Base-by-base conservation (phyloP, 441 rosid genomes). In the Populus hybrid region DNA sequence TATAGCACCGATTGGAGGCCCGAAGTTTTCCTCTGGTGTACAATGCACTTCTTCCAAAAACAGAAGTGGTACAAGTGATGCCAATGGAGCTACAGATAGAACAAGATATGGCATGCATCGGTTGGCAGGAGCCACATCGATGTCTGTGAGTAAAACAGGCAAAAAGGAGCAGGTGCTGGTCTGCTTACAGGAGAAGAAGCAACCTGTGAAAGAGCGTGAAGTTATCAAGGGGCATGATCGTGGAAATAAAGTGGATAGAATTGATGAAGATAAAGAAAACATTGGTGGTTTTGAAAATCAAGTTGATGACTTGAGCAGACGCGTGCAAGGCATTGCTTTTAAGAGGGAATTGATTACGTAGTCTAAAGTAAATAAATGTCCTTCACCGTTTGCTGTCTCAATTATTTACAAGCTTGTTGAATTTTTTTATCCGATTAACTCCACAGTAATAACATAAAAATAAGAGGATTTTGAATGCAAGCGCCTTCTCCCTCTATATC, bases 221-320 rank as follows among this genome's bases (percentile, higher is more conserved):
- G 34, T 26, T 46, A 12, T 11, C 10, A 73, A 10, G 26, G n/a
- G 4, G 28, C 65, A 30, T 4, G 23, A 30, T 28, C 54, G 59
- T 50, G 72, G 67, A 57, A 72, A 78, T 21, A 24, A 46, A 23
- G 35, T 38, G 70, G 38, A 20, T 8, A 20, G 21, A 35, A 38
- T 35, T 38, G 26, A 38, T 32, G 83, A 70, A 2, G 30, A 70
- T 24, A 81, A 86, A 73, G 89, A 86, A 75, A 86, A 86, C 8
- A n/a, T 69, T 1, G 75, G 38, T 24, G 50, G 72, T 74, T 75
- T 73, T 23, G 72, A 72, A 73, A 83, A 83, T 70, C 81, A 81
- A 64, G 81, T 84, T 30, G 77, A 82, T 64, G 72, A 66, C 20
- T 76, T 86, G 8, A 83, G 77, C 69, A 81, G 20, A 46, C 79